phyloP scores from a whole-genome alignment of 805 yeast genomes.

The Teunomyces funiuensis region DNA sequence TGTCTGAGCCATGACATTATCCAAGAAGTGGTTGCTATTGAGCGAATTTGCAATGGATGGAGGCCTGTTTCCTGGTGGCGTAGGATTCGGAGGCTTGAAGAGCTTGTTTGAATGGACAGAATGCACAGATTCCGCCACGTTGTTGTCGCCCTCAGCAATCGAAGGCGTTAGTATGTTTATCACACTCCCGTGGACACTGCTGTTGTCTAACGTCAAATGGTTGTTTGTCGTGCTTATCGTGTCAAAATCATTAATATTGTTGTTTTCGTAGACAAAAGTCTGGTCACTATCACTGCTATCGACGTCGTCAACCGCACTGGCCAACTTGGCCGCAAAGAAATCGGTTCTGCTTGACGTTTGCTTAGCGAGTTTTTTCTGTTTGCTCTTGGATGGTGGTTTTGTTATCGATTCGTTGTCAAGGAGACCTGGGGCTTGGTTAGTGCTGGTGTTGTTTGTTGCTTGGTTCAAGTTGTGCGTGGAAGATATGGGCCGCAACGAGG shows the following conservation, averaged over 20 bases:
- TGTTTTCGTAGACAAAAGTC: slow-evolving; percentile 88
- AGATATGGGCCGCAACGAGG: background rate
- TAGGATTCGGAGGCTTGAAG: background rate
- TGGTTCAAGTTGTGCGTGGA: background rate
- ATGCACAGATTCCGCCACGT: slow-evolving; percentile 22
- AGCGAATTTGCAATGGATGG: slow-evolving; percentile 23
- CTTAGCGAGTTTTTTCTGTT: slow-evolving; percentile 33
- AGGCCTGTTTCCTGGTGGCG: slow-evolving; percentile 14
- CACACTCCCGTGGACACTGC: slow-evolving; percentile 14
- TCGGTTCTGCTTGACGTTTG: slow-evolving; percentile 80
- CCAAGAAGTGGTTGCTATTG: slow-evolving; percentile 25
- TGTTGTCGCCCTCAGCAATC: slow-evolving; percentile 2
- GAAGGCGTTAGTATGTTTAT: slow-evolving; percentile 4
- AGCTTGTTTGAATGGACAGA: slow-evolving; percentile 21
- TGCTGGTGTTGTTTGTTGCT: background rate
- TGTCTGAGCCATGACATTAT: slow-evolving; percentile 10
- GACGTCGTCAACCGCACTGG: slow-evolving; percentile 89
- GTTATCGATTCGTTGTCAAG: background rate
- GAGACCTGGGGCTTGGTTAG: background rate
- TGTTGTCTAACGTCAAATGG: slow-evolving; percentile 6
- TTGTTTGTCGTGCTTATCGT: slow-evolving; percentile 9
- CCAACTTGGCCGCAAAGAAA: slow-evolving; percentile 90
- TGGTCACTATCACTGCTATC: slow-evolving; percentile 89
- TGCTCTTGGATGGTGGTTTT: slow-evolving; percentile 13
- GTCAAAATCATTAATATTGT: slow-evolving; percentile 26